These are phyloP conservation scores for Candida neerlandica DNA, from an alignment of 1,139 yeast genomes.

Conservation along the genomic window DNA sequence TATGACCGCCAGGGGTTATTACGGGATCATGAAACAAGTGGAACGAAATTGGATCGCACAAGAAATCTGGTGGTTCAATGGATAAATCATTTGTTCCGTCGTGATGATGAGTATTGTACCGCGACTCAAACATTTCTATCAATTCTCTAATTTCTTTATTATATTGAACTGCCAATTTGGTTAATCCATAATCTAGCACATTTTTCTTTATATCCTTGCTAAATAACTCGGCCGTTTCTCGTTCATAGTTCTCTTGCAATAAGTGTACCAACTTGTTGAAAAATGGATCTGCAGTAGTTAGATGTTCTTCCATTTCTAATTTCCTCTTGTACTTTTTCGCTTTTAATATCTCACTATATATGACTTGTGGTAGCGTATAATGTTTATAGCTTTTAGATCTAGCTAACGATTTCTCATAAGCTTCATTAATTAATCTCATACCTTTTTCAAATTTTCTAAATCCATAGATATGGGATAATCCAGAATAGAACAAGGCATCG, in stretches of 20 bases:
- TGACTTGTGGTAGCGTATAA: slow-evolving; percentile 21
- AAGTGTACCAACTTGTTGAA: slow-evolving; percentile 26
- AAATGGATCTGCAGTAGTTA: slow-evolving; percentile 23
- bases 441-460: slow-evolving; percentile 27
- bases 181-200: slow-evolving; percentile 22
- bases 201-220: slow-evolving; percentile 17
- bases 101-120: slow-evolving; percentile 19
- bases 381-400: slow-evolving; percentile 23
- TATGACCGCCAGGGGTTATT: slow-evolving; percentile 47
- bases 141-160: slow-evolving; percentile 26
- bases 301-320: slow-evolving; percentile 23
- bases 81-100: not conserved
- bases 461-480: slow-evolving; percentile 29
- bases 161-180: slow-evolving; percentile 22
- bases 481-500: slow-evolving; percentile 27
- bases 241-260: slow-evolving; percentile 22
- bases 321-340: slow-evolving; percentile 19
- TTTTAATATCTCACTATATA: slow-evolving; percentile 24
- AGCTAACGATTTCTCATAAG: slow-evolving; percentile 31
- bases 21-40: slow-evolving; percentile 48
- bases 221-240: slow-evolving; percentile 17
- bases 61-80: slow-evolving; percentile 41
- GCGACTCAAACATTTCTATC: slow-evolving; percentile 24
- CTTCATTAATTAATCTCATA: slow-evolving; percentile 26
- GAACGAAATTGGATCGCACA: slow-evolving; percentile 52